Base-by-base conservation (phyloP, 108 stramenopile genomes). In the Poteriospumella lacustris region DNA sequence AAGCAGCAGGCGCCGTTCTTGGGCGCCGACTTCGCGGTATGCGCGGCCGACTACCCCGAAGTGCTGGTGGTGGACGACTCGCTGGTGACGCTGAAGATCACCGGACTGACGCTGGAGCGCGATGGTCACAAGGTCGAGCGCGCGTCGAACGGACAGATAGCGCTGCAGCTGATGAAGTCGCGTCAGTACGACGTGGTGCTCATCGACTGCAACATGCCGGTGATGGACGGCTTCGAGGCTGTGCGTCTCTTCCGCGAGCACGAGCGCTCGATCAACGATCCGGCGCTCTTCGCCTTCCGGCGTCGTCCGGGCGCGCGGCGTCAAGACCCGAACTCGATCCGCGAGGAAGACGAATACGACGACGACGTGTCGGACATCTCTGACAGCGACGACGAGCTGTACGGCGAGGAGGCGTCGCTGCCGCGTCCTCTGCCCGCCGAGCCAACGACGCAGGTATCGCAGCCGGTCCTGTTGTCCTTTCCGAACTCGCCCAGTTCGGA, bases 181-280 rank as follows among this genome's bases (percentile, higher is more conserved):
- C 68, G 68, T 1, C 41, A 76, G 5, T 93, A 88, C 75, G 90
- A 91, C 77, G 29, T 93, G 9, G 87, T 86, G 1, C 42, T 93
- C 15, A 86, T 86, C 43, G 91, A 93, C 72, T 90, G 91, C 79
- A 73, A 91, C 41, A 93, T 93, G 92, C 92, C 92, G 24, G 80
- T 91, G 24, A 88, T 90, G 86, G 91, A 93, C 76, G 92, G 92
- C 9, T 47, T 93, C 1, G 90, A 91, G 59, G 86, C 70, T 73
- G 47, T 56, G 26, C 70, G 70, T 29, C 41, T 44, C 15, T 52
- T 73, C 31, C 36, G 70, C 26, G 36, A 73, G 15, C 42, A 34
- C 24, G 70, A 73, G 42, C 39, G 64, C 36, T 12, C 9, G 9
- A 41, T 15, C 15, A 41, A 67, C 19, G 5, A n/a, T 42, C 31